A percentile compares a stretch with the other conserved stretches of the same genome.
Evolutionary conservation across 805 yeast species (phyloP).

Genomic region (Suhomyces sp.): DNA sequence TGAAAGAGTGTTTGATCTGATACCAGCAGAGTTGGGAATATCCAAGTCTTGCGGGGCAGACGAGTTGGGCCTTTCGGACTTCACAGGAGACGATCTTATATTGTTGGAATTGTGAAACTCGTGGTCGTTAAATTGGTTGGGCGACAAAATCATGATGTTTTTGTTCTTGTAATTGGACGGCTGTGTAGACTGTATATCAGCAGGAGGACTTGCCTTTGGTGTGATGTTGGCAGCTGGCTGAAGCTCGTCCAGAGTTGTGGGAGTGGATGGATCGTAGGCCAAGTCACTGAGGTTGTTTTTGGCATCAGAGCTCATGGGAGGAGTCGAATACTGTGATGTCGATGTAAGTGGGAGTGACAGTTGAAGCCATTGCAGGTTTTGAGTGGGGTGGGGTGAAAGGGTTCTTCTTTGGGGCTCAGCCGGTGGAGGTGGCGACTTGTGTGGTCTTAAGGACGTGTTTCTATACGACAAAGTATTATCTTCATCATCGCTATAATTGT

Average conservation of each 20-base stretch:
- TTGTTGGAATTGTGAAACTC: constrained; percentile 26
- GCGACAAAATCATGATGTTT: constrained; percentile 37
- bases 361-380: constrained; percentile 1
- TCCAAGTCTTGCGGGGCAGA: background rate
- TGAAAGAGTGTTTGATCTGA: constrained; percentile 4
- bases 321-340: constrained; percentile 17
- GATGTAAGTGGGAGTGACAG: constrained; percentile 9
- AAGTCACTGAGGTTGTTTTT: background rate
- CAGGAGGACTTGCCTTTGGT: constrained; percentile 2
- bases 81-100: constrained; percentile 3
- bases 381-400: constrained; percentile 1
- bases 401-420: background rate
- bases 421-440: background rate
- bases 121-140: constrained; percentile 35
- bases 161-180: constrained; percentile 13
- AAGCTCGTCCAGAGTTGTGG: background rate
- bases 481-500: constrained; percentile 40
- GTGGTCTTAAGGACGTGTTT: constrained; percentile 11
- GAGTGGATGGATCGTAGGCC: background rate
- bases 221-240: constrained; percentile 17
- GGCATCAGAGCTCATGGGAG: constrained; percentile 7
- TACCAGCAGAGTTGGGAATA: background rate
- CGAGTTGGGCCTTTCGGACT: background rate
- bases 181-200: background rate
- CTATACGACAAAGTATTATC: constrained; percentile 1